Conservation (phyloP, 768 basidiomycete genomes). For the Lyophyllum semitale region DNA sequence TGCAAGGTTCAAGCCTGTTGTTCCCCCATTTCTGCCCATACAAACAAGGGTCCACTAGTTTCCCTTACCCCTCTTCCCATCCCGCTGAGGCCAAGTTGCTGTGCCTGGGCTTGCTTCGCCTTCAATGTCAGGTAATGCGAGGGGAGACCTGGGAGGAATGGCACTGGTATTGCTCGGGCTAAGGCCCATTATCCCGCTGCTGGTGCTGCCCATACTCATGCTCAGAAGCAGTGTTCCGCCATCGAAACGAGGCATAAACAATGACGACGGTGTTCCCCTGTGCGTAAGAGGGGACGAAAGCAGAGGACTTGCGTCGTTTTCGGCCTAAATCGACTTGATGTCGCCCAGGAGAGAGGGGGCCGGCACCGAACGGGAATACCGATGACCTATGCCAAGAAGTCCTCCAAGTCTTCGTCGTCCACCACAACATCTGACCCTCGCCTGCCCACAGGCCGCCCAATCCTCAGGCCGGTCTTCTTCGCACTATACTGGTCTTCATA, state of each 20-base stretch:
- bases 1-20: slow-evolving; percentile 20
- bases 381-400: slow-evolving; percentile 70
- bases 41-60: slow-evolving; percentile 31
- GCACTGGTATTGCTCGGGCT: slow-evolving; percentile 79
- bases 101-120: slow-evolving; percentile 34
- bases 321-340: slow-evolving; percentile 81
- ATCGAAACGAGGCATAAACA: slow-evolving; percentile 47
- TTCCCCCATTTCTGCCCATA: not conserved
- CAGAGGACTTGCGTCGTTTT: slow-evolving; percentile 34
- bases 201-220: slow-evolving; percentile 37
- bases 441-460: slow-evolving; percentile 14
- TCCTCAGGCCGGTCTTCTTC: slow-evolving; percentile 14
- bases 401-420: slow-evolving; percentile 81
- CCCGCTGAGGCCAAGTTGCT: slow-evolving; percentile 29
- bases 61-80: slow-evolving; percentile 32
- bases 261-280: slow-evolving; percentile 52
- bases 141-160: slow-evolving; percentile 72
- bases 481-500: slow-evolving; percentile 39
- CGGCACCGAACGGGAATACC: slow-evolving; percentile 84
- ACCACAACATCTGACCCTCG: slow-evolving; percentile 44
- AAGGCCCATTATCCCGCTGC: slow-evolving; percentile 39
- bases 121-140: slow-evolving; percentile 62
- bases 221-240: slow-evolving; percentile 21
- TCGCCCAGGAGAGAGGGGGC: slow-evolving; percentile 76
- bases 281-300: slow-evolving; percentile 36